Evolutionary conservation across 2,329 filamentous ascomycete species (phyloP).

Genomic region (Zasmidium cellare): DNA sequence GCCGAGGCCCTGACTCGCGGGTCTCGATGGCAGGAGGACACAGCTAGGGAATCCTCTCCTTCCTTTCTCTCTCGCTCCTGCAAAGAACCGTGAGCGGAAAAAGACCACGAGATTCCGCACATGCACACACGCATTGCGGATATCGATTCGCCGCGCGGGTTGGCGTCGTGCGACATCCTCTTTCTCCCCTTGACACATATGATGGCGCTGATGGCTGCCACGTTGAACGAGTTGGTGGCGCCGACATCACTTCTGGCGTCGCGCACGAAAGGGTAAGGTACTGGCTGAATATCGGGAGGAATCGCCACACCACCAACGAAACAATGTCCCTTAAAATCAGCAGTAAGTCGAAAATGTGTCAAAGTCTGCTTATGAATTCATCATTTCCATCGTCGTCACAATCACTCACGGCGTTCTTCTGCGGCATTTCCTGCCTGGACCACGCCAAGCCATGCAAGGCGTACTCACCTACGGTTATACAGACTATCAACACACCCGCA

Average conservation of each 20-base stretch:
- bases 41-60: too few species aligned
- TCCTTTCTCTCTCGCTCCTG: too few species aligned
- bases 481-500: too few species aligned
- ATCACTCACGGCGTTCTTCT: not conserved
- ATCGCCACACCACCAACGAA: constrained; percentile 2
- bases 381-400: too few species aligned
- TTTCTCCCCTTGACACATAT: too few species aligned
- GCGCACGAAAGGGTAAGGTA: not conserved
- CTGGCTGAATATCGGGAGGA: constrained; percentile 3
- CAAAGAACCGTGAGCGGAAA: not conserved
- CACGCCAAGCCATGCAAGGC: not conserved
- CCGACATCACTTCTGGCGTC: constrained; percentile 5
- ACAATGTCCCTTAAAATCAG: not conserved
- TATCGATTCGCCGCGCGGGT: too few species aligned
- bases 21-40: too few species aligned
- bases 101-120: not conserved
- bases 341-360: too few species aligned
- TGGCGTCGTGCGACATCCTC: too few species aligned
- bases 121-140: too few species aligned
- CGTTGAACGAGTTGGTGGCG: constrained; percentile 6
- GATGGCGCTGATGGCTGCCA: constrained; percentile 1
- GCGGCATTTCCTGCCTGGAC: not conserved
- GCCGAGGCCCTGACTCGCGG: not conserved
- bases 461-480: not conserved
- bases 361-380: not conserved